Base-by-base conservation (phyloP, 1,284 basidiomycete species). In the Marasmius tenuissimus region DNA sequence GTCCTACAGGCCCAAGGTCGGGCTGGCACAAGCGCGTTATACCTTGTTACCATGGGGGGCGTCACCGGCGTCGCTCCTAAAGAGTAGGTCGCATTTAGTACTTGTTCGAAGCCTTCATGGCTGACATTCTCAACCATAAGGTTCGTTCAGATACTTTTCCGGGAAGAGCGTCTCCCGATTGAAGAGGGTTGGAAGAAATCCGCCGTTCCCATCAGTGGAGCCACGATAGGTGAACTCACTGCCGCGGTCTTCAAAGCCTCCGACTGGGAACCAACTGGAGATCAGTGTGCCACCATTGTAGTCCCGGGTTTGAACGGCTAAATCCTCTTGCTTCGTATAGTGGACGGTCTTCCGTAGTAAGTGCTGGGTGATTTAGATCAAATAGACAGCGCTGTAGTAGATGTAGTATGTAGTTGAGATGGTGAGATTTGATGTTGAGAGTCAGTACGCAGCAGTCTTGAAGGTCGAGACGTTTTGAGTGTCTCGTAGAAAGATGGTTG, bases 121-220 rank as follows among this genome's bases (percentile, higher is more conserved):
- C 14, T 56, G 27, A 40, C 18, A n/a, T 34, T 27, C 6, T 34
- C 1, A 8, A 18, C 34, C n/a, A 2, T n/a, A 1, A 56, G 54
- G 12, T 42, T 56, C 38, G 54, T 56, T 42, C 54, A 56, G 33
- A 22, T 56, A 1, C 42, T 56, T 27, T 56, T 56, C 54, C 56
- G 56, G 4, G 56, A 58, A 33, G 56, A 58, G 34, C 56, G 56
- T 48, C 42, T 58, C 12, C 56, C 56, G 5, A 33, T 58, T 4
- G 42, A 42, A n/a, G 56, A 58, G 48, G 56, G 56, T 7, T 58
- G 56, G 56, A 35, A 34, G 11, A 42, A 45, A 18, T n/a, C 56
- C 3, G 7, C 40, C 1, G 18, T 47, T 18, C 27, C 45, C 10
- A 58, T 58, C 42, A 56, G 20, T n/a, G n/a, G 11, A 12, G 6